phyloP scores from a whole-genome alignment of 345 rosid genomes.

The Populus pruinosa region DNA sequence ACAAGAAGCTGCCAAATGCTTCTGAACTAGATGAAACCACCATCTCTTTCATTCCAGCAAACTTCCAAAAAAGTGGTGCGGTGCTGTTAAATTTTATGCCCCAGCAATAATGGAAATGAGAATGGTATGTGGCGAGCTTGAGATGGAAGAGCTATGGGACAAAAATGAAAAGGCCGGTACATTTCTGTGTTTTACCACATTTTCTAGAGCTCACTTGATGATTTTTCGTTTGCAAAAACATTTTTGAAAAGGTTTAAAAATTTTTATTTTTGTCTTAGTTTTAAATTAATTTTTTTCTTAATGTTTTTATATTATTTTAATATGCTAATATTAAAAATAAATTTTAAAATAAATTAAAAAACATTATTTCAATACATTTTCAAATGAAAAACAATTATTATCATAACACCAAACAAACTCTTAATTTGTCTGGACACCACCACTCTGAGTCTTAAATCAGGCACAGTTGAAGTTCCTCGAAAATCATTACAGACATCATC shows the following conservation, averaged over 20 bases:
- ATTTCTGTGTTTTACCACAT: background rate
- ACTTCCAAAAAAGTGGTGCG: background rate
- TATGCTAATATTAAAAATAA: no score
- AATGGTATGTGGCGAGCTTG: background rate
- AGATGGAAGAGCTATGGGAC: background rate
- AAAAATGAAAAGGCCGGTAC: background rate
- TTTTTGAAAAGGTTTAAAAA: no score
- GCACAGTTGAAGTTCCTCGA: background rate
- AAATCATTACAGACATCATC: background rate
- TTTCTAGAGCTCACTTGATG: no score
- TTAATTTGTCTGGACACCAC: background rate
- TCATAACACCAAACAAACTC: no score
- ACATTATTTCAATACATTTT: no score
- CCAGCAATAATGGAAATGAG: background rate
- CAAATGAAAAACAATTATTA: no score
- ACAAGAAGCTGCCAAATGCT: background rate
- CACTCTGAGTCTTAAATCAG: background rate
- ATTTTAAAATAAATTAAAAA: no score
- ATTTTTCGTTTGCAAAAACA: no score
- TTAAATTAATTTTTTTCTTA: no score
- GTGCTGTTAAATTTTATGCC: background rate
- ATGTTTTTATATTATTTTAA: no score
- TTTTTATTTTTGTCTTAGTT: no score
- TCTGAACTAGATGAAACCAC: background rate
- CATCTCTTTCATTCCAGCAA: background rate